Evolutionary conservation across 106 monocot genomes (phyloP), one percentile per base, ranked within the genome.

Genomic region (Xerophyta viscosa): DNA sequence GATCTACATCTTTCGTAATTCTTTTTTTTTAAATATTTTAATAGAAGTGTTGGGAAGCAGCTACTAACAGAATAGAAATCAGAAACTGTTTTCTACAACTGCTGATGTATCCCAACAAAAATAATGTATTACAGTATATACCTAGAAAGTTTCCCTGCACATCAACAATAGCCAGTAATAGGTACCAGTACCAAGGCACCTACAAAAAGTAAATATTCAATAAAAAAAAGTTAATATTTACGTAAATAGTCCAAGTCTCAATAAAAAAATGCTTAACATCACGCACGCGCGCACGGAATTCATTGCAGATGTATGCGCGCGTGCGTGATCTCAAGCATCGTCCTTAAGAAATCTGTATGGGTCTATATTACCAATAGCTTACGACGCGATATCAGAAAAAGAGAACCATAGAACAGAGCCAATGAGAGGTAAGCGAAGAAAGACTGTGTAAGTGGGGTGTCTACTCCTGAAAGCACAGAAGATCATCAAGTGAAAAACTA

Each of bases 161-260:
- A 63, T 88, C 88, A 26, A 76, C 62, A 42, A 73, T 20, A 17
- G 82, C 82, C 65, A 88, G 53, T 4, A 42, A 48, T 25, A 76
- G 0, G 30, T 88, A 88, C 79, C 88, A 88, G 49, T 88, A 79
- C 88, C 82, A 82, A 9, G 88, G 58, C 48, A 81, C 82, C 88
- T 82, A 71, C 43, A 63, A 61, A 43, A 19, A 0, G 6, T 25
- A 25, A 8, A 20, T 4, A 46, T 26, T 27, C 24, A n/a, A n/a
- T n/a, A n/a, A n/a, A n/a, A n/a, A n/a, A n/a, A n/a, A n/a, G n/a
- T n/a, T n/a, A n/a, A n/a, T n/a, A n/a, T n/a, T n/a, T n/a, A n/a
- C n/a, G n/a, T n/a, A n/a, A n/a, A n/a, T n/a, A n/a, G n/a, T n/a
- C n/a, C n/a, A n/a, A n/a, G n/a, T n/a, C n/a, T n/a, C n/a, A n/a